Evolutionary conservation across 164 flowering plant species (phyloP).

Genomic region (Kingdonia uniflora): DNA sequence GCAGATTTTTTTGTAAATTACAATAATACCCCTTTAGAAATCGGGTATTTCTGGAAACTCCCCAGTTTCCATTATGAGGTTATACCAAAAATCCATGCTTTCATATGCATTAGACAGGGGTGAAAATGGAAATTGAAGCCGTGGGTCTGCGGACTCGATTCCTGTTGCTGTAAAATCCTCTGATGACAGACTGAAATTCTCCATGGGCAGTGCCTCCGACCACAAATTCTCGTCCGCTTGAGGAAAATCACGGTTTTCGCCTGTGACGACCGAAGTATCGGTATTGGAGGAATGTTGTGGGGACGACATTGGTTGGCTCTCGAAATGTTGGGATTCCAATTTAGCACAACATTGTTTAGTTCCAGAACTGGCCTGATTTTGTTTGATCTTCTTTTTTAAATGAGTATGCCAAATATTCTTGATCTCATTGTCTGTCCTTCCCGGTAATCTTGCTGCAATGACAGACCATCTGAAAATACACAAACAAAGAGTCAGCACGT

Average conservation of each 20-base stretch:
- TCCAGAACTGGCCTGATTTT: not conserved
- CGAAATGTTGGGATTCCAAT: not conserved
- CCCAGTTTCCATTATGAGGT: slow-evolving; percentile 13
- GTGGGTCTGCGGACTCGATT: not conserved
- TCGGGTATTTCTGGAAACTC: slow-evolving; percentile 11
- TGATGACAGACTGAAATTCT: slow-evolving; percentile 7
- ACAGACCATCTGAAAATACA: slow-evolving; percentile 33
- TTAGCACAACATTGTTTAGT: not conserved
- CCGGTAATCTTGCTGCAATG: slow-evolving; percentile 45
- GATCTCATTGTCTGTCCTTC: slow-evolving; percentile 53
- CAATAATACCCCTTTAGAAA: slow-evolving; percentile 1
- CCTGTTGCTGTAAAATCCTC: slow-evolving; percentile 3
- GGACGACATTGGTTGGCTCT: slow-evolving; percentile 2
- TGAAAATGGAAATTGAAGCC: slow-evolving; percentile 5
- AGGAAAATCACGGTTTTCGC: slow-evolving; percentile 6
- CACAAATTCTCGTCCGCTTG: slow-evolving; percentile 30
- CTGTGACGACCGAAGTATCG: slow-evolving; percentile 4
- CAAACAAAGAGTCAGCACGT: not conserved
- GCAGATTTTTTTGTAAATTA: not conserved
- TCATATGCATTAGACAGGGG: not conserved
- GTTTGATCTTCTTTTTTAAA: slow-evolving; percentile 33
- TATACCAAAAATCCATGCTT: slow-evolving; percentile 20
- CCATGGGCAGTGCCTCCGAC: slow-evolving; percentile 14
- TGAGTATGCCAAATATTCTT: slow-evolving; percentile 60
- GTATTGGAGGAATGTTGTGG: slow-evolving; percentile 17